These are phyloP conservation scores for Pseudogymnoascus sp. DNA, from an alignment of 2,329 filamentous ascomycete species.

Conservation along the genomic window DNA sequence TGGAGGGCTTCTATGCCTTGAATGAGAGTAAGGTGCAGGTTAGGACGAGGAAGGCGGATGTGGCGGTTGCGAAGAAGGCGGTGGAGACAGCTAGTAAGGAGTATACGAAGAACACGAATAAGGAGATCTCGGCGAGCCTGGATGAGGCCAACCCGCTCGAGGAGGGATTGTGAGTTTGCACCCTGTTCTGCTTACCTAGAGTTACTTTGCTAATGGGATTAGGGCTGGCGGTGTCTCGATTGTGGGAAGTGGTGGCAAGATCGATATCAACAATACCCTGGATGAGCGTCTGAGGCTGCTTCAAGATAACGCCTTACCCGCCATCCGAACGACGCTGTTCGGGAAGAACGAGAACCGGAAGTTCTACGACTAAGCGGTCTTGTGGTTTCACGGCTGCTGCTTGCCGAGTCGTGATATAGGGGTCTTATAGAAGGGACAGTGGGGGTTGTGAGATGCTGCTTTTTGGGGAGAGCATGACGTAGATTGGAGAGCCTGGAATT, in stretches of 20 bases:
- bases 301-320: constrained; percentile 75
- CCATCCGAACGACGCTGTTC: constrained; percentile 78
- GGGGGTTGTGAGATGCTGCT: constrained; percentile 8
- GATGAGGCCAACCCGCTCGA: constrained; percentile 74
- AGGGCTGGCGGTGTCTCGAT: constrained; percentile 81
- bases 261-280: constrained; percentile 97
- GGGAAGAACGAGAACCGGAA: constrained; percentile 92
- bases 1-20: constrained; percentile 86
- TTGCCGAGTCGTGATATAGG: neutral
- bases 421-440: neutral
- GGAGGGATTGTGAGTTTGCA: constrained; percentile 66
- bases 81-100: constrained; percentile 68
- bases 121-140: constrained; percentile 61
- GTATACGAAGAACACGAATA: constrained; percentile 71
- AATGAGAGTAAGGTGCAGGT: constrained; percentile 71
- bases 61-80: constrained; percentile 67
- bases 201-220: constrained; percentile 15
- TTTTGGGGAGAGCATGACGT: constrained; percentile 26
- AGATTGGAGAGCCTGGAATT: constrained; percentile 25
- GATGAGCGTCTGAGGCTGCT: constrained; percentile 83
- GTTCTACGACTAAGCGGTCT: constrained; percentile 71
- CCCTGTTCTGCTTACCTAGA: neutral
- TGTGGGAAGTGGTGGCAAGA: constrained; percentile 79
- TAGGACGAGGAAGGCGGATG: constrained; percentile 72
- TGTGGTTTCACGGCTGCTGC: neutral